Percentiles rank a stretch among this genome's conserved stretches.
phyloP scores from a whole-genome alignment of 2,329 filamentous ascomycete species.

The Colletotrichum australisinense region DNA sequence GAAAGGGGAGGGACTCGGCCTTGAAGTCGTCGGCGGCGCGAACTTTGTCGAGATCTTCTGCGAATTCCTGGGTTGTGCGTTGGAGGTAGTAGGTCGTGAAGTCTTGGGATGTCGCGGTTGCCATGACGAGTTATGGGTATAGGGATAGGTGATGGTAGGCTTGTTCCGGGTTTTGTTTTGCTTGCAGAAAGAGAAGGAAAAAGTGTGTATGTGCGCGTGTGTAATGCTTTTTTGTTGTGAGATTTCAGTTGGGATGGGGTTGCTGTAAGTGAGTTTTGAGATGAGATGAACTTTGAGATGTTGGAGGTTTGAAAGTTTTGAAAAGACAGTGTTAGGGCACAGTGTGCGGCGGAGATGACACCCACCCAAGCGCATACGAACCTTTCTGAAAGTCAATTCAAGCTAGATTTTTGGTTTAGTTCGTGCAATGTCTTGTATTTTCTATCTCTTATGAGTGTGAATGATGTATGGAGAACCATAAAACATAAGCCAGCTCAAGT shows the following conservation, averaged over 20 bases:
- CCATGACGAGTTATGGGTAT: not conserved
- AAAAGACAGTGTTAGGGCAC: not conserved
- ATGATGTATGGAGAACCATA: too few relatives aligned
- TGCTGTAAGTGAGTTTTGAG: not conserved
- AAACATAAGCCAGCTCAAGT: not conserved
- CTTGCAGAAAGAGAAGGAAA: too few relatives aligned
- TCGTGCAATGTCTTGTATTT: not conserved
- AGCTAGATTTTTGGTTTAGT: not conserved
- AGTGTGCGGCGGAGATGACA: not conserved
- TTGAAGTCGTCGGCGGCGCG: constrained; percentile 78
- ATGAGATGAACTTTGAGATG: not conserved
- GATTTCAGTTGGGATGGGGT: not conserved
- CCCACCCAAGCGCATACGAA: not conserved
- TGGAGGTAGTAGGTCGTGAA: constrained; percentile 78
- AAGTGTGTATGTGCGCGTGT: too few relatives aligned
- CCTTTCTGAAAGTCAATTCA: not conserved
- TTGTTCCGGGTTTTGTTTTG: too few relatives aligned
- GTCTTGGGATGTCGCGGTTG: constrained; percentile 38
- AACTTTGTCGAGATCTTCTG: constrained; percentile 79
- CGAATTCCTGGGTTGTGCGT: constrained; percentile 75
- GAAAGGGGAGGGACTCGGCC: constrained; percentile 70
- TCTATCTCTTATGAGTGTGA: not conserved
- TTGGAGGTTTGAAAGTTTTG: constrained; percentile 17
- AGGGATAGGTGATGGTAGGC: not conserved
- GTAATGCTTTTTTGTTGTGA: too few relatives aligned